Percentiles rank a stretch among this genome's conserved stretches.
Conservation (phyloP, 768 basidiomycete species). For the Termitomyces eurrhizus region DNA sequence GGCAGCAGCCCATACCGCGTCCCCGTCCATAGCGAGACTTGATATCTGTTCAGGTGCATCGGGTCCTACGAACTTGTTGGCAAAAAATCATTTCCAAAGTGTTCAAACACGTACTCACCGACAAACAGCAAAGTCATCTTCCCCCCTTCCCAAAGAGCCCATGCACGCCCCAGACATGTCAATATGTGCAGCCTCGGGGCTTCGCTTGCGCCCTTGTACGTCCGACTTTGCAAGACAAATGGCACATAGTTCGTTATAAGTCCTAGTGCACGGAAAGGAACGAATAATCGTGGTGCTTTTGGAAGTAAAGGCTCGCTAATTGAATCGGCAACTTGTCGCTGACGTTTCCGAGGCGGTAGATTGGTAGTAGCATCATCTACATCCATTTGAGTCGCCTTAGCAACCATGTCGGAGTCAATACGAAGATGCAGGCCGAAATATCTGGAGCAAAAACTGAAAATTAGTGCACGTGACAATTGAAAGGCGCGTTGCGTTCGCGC, state of each 20-base stretch:
- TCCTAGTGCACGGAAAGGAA: slow-evolving; percentile 94
- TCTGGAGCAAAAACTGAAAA: slow-evolving; percentile 5
- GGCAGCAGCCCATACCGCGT: slow-evolving; percentile 80
- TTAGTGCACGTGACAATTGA: slow-evolving; percentile 9
- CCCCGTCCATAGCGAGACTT: slow-evolving; percentile 76
- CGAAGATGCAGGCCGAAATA: neutral
- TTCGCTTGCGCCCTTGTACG: slow-evolving; percentile 79
- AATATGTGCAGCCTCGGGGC: slow-evolving; percentile 81
- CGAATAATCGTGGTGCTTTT: slow-evolving; percentile 62
- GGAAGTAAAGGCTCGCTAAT: slow-evolving; percentile 13
- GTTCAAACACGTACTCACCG: slow-evolving; percentile 52
- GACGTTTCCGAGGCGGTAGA: slow-evolving; percentile 50
- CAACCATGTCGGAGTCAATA: slow-evolving; percentile 4
- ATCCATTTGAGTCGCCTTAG: slow-evolving; percentile 12
- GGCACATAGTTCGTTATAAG: slow-evolving; percentile 89
- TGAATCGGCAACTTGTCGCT: slow-evolving; percentile 31
- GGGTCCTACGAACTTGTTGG: slow-evolving; percentile 55
- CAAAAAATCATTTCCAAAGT: neutral
- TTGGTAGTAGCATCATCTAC: slow-evolving; percentile 20
- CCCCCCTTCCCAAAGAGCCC: slow-evolving; percentile 96
- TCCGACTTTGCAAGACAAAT: slow-evolving; percentile 81
- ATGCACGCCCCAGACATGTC: slow-evolving; percentile 83
- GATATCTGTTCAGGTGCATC: slow-evolving; percentile 72
- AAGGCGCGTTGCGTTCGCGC: neutral
- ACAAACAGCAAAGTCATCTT: slow-evolving; percentile 93